Evolutionary conservation across 768 basidiomycete genomes (phyloP), one percentile per base, ranked within the genome.

Genomic region (Tulasnella sp.): DNA sequence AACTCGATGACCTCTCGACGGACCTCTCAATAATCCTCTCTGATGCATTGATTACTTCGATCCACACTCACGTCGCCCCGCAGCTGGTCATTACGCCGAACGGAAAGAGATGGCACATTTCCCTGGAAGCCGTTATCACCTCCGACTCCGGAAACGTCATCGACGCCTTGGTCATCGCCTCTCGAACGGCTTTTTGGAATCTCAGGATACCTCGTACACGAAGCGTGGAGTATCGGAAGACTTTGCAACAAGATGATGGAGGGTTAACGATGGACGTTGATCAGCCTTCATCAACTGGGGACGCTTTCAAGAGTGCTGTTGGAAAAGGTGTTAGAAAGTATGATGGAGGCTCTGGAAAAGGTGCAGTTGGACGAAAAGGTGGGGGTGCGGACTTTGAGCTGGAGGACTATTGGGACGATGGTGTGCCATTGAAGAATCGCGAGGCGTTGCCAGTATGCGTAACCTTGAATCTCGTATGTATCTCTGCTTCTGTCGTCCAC

Each of bases 351-450:
- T 8, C 7, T 30, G 7, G 38, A 10, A 55, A 42, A 45, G 29
- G 53, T 27, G 15, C 38, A 30, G 29, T 24, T 3, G 57, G 24
- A 29, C 31, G 24, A 10, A 4, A 55, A 42, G 25, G 60, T 55
- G 24, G 34, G 8, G 85, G 82, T 10, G 79, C 80, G 8, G 91
- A 93, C 69, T 92, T 92, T 64, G 91, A 93, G 71, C 75, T 92
- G 21, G 77, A 82, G 10, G 90, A 93, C 68, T 87, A 83, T 62
- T 90, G 87, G 87, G 89, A 89, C 65, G 87, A 88, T 63, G 91
- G 91, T 0, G 84, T 82, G 59, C 69, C 74, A 17, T 66, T 91
- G 27, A 76, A 73, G 41, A 82, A 82, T 1, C 73, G 81, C 61
- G 79, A 85, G 1, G 64, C 67, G 11, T 86, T 90, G 82, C 91